phyloP scores from a whole-genome alignment of 2,329 filamentous ascomycete genomes.

The Geosmithia morbida region DNA sequence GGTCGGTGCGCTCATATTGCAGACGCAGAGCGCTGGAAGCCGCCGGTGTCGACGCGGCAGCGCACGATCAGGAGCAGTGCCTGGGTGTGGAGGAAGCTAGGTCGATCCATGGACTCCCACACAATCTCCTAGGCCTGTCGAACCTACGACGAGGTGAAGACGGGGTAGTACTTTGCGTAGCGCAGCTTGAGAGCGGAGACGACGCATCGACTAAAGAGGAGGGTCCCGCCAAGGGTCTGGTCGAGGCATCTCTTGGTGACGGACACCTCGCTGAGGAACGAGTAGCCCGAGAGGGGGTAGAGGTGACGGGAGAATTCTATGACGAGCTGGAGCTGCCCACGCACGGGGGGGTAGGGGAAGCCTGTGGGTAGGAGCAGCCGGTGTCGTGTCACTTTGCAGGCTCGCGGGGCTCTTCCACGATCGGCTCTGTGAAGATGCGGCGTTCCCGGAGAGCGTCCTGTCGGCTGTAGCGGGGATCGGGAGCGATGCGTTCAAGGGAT shows the following conservation, averaged over 20 bases:
- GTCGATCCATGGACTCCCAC: conserved; percentile 26
- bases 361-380: not conserved
- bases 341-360: conserved; percentile 4
- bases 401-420: conserved; percentile 1
- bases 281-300: conserved; percentile 7
- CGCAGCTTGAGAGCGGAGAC: conserved; percentile 15
- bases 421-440: not conserved
- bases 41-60: conserved; percentile 13
- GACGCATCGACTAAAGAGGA: conserved; percentile 25
- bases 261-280: conserved; percentile 31
- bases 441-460: not conserved
- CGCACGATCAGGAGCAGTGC: conserved; percentile 14
- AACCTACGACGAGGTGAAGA: conserved; percentile 20
- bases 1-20: conserved; percentile 12
- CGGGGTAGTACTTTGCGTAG: conserved; percentile 15
- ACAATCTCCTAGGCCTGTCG: conserved; percentile 29
- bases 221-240: conserved; percentile 28
- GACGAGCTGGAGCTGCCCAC: conserved; percentile 7
- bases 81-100: conserved; percentile 29
- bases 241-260: conserved; percentile 34
- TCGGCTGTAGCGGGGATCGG: not conserved
- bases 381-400: not conserved
- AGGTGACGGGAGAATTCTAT: conserved; percentile 10
- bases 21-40: conserved; percentile 16
- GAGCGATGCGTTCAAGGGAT: not conserved